Base-by-base conservation (phyloP, 177 flowering plant genomes). In the Vitis hybrid region DNA sequence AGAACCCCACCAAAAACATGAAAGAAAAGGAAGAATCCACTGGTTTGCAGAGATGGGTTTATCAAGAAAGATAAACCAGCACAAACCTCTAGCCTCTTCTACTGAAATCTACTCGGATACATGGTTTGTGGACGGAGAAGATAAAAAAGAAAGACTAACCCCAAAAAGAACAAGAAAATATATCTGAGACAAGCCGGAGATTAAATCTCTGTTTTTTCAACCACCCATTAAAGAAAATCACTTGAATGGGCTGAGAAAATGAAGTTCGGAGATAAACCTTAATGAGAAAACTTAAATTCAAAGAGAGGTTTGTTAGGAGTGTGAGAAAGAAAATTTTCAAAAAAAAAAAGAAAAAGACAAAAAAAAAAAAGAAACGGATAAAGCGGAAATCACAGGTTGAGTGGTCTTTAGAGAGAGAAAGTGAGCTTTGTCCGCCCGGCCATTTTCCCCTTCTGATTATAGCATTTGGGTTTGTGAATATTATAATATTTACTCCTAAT, bases 271-370 rank as follows among this genome's bases (percentile, higher is more conserved):
- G 66, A 49, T 18, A 30, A 9, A 32, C 3, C 12, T 45, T 10
- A 48, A 17, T 3, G 49, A 18, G 45, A 3, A 74, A 62, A 73
- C 80, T 80, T 81, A 57, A 79, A 75, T 78, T 81, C 75, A 70
- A 78, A 81, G 83, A 78, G 65, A 78, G 71, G 79, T 75, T 70
- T 71, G 15, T 68, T 55, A 14, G 48, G 34, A 9, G 21, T 60
- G 11, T 4, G 6, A 7, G 64, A 69, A 30, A 51, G 4, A 51
- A 51, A 13, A 62, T 10, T 12, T 26, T 39, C 15, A 56, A 51
- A 2, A 51, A 60, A 1, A 57, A 58, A 18, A 58, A 58, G 61
- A 17, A 18, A 15, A 58, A 58, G 61, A 7, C 60, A 56, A 26
- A 26, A 26, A 26, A 26, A 39, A 6, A 39, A 34, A 39, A 39